phyloP scores from a whole-genome alignment of 2,329 filamentous ascomycete genomes.

The Stagonosporopsis cucurbitacearum region DNA sequence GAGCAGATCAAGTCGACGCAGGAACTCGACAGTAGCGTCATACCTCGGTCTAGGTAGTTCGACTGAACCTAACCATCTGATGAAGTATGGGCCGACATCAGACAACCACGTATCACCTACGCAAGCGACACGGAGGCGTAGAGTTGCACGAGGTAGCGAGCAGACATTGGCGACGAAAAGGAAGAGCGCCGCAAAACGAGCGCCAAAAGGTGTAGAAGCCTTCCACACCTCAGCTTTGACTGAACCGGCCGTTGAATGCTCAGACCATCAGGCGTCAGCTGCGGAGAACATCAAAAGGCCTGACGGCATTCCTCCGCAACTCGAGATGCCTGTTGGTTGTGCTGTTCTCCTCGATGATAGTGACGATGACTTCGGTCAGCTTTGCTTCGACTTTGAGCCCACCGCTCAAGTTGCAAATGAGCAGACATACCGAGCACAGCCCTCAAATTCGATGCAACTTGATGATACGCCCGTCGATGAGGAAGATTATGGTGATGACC shows the following conservation, averaged over 20 bases:
- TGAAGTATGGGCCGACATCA: conserved; percentile 20
- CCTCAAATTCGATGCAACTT: neutral
- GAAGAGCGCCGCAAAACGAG: conserved; percentile 1
- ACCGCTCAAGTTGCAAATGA: neutral
- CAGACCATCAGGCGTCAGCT: neutral
- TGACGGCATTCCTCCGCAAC: neutral
- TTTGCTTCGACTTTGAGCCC: conserved; percentile 11
- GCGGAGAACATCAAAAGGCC: neutral
- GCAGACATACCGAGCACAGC: neutral
- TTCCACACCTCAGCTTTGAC: neutral
- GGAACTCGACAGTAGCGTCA: conserved; percentile 35
- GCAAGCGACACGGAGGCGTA: conserved; percentile 23
- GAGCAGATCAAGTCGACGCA: conserved; percentile 9
- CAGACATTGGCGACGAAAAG: neutral
- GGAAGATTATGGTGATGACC: conserved; percentile 31
- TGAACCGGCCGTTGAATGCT: neutral
- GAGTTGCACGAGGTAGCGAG: conserved; percentile 3
- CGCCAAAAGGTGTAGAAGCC: neutral
- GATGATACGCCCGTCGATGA: neutral
- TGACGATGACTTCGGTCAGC: conserved; percentile 3
- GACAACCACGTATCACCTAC: neutral
- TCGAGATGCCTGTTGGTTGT: neutral
- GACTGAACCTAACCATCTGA: conserved; percentile 27
- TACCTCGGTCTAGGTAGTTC: conserved; percentile 36
- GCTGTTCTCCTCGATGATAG: neutral